Base-by-base conservation (phyloP, 73 alveolate genomes). In the Tetrahymena malaccensis region DNA sequence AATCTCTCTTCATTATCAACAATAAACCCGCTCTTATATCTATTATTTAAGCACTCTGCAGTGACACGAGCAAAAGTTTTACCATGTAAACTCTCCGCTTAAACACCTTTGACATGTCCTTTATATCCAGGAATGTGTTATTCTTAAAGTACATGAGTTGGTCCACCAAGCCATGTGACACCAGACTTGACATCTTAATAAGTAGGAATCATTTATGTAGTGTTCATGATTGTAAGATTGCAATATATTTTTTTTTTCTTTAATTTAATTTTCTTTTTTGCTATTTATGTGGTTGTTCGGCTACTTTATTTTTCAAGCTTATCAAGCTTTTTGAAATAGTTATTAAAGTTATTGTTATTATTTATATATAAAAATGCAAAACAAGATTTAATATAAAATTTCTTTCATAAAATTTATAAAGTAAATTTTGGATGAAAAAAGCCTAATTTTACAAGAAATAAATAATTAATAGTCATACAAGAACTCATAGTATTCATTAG, bases 161-260 rank as follows among this genome's bases (percentile, higher is more conserved):
- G 97, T 34, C 97, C 97, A 34, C 97, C 97, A 22, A 95, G 70
- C 97, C 97, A 95, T 22, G 97, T 95, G 22, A 43, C n/a, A 35
- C 97, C 97, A 33, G 93, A 33, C 33, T 85, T 93, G 25, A 95
- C 97, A 85, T 95, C 70, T 33, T 95, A 89, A 43, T 94, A 85
- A 16, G 95, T 85, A 44, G 97, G 97, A 15, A 95, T 55, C 33
- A 85, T 85, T 31, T 55, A 95, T 33, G 94, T 95, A 19, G 97
- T 95, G 70, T 95, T 95, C 97, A 95, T 95, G 43, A 43, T 89
- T 85, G 16, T n/a, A 35, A 50, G 35, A 34, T 16, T 85, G 25
- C 25, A 27, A 85, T 40, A 89, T 85, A n/a, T n/a, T n/a, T 43
- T 17, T 43, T 7, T 40, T 40, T 40, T 40, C 15, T 70, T 4